Base-by-base conservation (phyloP, 805 yeast species). In the Scheffersomyces spartinae region DNA sequence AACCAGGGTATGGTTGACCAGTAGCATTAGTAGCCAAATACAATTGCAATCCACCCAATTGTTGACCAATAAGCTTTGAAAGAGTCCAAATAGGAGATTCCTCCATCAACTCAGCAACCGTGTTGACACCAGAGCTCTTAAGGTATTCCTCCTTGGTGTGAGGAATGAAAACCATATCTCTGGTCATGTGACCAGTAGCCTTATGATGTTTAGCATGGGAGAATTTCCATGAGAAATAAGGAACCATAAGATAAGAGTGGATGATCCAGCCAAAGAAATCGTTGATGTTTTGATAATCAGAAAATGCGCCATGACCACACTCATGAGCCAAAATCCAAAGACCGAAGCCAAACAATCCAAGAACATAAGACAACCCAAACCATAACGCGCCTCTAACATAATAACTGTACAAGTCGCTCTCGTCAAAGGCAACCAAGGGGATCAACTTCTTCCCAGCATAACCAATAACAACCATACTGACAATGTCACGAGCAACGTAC, bases 261-360 rank as follows among this genome's bases (percentile, higher is more conserved):
- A 71, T 45, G 15, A 67, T 60, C 78, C 77, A 71, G 27, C 79
- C 79, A 30, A 68, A 62, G 15, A 61, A 43, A 43, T 71, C 75
- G 39, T 71, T 71, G 26, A 71, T 57, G 39, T 45, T 45, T 30
- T 53, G 58, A 39, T 67, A 67, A 38, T 71, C 74, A 19, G 71
- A 62, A 42, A 71, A 71, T 11, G 77, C 77, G 26, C 64, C 66
- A 44, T 71, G 79, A 21, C 78, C 77, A 55, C 78, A 71, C 49
- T 70, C 76, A 43, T 70, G 77, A 24, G 74, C 75, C 43, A 71
- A 47, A 33, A 71, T 67, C 78, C 77, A 71, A 26, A 70, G 45
- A 22, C 79, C 78, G 29, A 68, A 62, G 5, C 72, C 71, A 35
- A 68, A 61, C 30, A 68, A 50, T 28, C 74, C 68, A 35, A 57